Base-by-base conservation (phyloP, 495 filamentous ascomycete species). In the Neurospora pannonica region DNA sequence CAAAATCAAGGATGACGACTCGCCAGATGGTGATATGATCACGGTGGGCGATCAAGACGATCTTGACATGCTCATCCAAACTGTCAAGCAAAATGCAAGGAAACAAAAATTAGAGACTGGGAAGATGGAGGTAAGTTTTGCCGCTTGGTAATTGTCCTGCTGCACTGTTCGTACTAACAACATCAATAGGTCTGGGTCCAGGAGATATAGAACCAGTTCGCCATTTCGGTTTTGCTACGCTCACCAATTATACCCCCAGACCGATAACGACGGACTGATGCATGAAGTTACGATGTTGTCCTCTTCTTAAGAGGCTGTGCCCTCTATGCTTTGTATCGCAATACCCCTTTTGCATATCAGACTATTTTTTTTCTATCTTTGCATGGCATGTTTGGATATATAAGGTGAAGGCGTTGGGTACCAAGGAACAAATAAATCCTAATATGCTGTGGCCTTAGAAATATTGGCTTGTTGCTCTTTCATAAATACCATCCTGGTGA, bases 31-130 rank as follows among this genome's bases (percentile, higher is more conserved):
- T 8, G 96, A 97, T 79, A 93, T 97, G 91, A 95, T 99, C 81
- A 97, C 94, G 15, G 91, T 99, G 90, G 94, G 92, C 38, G 96
- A 99, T 83, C 92, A 97, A 82, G 96, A 99, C 79, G 96, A 99
- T 86, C 82, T 98, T 76, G 94, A 98, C 71, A 90, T 97, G 88
- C 89, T 92, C 48, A 87, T 98, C 72, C 85, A 84, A 78, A 85
- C 83, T 5, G 90, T 91, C 38, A 92, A 89, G 80, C 87, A 88
- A 73, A 83, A 84, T 73, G 97, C 93, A 38, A 87, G 86, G 84
- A 89, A 89, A 80, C 92, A 95, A 77, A 88, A 90, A 73, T 84
- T 86, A 62, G 95, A 97, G 74, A 92, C 94, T 86, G 95, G 94
- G 38, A 98, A 97, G 89, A 90, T 98, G 88, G 96, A 98, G 89